Evolutionary conservation across 2,329 filamentous ascomycete genomes (phyloP), one percentile per base, ranked within the genome.

Genomic region (Fusarium equiseti): DNA sequence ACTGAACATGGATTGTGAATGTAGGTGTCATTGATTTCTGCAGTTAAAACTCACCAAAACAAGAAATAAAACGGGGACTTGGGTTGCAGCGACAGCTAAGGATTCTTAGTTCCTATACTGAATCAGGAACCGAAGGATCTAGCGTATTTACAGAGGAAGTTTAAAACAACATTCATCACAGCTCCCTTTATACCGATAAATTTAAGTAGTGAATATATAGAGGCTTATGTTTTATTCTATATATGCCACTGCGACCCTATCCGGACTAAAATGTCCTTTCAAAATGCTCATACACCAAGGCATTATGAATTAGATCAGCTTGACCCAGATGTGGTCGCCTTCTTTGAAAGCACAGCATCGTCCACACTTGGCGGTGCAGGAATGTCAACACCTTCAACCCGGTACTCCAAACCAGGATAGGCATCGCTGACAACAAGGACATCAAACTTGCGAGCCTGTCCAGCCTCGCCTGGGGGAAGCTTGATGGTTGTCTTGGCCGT

Each of bases 341-440:
- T 83, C 77, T 84, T 84, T 20, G 79, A 79, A 45, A 81, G 79
- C 11, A 84, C 75, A 69, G 83, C 84, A 63, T 85, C 82, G 54
- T 85, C 84, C 38, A 87, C 85, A 22, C 73, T 78, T 5, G 87
- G 86, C 56, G 81, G 75, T 31, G 79, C 81, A 20, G 87, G 87
- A n/a, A 89, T 80, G 24, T 87, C 83, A 0, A 89, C 82, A 3
- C 83, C 84, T 40, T 81, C 63, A 2, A 86, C 64, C 26, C 79
- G 78, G 66, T 88, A 84, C 77, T 87, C 83, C 85, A 98, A 89
- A 0, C 92, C 93, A 35, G 94, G 83, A 80, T 98, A 98, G 18
- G 90, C 90, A 84, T 98, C 96, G 80, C 95, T 98, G 20, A 96
- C 84, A 4, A 98, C 89, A 67, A 87, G 78, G 5, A 98, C 87